Evolutionary conservation across 2,329 filamentous ascomycete species (phyloP).

Genomic region (Aspergillus sp.): DNA sequence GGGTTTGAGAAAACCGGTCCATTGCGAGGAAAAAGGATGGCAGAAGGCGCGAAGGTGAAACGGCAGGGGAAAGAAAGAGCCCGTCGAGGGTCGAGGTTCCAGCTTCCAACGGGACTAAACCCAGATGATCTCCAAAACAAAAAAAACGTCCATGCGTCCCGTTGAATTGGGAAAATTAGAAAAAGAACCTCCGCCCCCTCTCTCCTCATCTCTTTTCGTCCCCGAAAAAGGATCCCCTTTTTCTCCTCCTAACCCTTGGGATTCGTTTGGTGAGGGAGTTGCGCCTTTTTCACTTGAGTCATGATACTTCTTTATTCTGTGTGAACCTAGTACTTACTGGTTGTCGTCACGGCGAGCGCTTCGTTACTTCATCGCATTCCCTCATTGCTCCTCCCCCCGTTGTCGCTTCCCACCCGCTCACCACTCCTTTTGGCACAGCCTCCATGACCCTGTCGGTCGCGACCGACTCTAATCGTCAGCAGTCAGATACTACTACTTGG

Average conservation of each 20-base stretch:
- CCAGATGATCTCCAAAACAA: constrained; percentile 11
- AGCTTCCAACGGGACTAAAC: constrained; percentile 8
- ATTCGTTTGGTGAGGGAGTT: neutral
- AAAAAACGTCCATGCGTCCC: constrained; percentile 15
- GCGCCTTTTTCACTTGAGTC: neutral
- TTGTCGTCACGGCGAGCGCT: neutral
- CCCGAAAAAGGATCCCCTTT: constrained; percentile 4
- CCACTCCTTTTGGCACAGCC: constrained; percentile 13
- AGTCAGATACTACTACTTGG: constrained; percentile 8
- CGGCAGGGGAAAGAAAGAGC: neutral
- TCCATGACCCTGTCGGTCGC: constrained; percentile 10
- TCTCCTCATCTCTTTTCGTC: neutral
- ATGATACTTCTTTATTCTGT: neutral
- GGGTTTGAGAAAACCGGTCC: neutral
- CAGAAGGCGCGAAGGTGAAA: neutral
- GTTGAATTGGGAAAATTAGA: constrained; percentile 9
- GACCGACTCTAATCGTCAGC: neutral
- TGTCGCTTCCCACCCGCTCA: constrained; percentile 7
- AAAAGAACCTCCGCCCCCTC: constrained; percentile 3
- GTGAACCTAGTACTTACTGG: neutral
- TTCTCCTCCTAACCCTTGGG: neutral
- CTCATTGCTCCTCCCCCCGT: neutral
- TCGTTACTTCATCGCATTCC: constrained; percentile 1
- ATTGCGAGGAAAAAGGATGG: neutral
- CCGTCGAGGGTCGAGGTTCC: neutral